Percentiles rank a stretch among this genome's conserved stretches.
Conservation (phyloP, 495 filamentous ascomycete species). For the Physcia stellaris region DNA sequence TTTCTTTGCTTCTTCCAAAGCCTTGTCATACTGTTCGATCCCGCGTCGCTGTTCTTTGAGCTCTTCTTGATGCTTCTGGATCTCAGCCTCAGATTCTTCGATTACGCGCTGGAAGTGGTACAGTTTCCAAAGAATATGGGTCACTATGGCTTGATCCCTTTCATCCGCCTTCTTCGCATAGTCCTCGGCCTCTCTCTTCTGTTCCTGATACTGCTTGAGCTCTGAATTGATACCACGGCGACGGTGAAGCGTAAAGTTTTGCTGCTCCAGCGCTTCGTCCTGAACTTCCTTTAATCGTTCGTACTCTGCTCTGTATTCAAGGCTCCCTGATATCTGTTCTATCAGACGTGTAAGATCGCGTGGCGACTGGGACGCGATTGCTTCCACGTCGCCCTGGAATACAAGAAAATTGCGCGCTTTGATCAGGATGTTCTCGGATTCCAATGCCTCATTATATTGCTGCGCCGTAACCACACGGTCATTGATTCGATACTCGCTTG, state of each 20-base stretch:
- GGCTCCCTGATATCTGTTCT: conserved; percentile 91
- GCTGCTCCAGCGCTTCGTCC: conserved; percentile 77
- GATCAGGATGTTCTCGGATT: conserved; percentile 91
- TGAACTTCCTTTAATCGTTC: conserved; percentile 74
- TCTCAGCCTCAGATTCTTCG: conserved; percentile 79
- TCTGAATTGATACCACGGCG: conserved; percentile 93
- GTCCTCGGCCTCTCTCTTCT: conserved; percentile 90
- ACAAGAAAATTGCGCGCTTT: conserved; percentile 97
- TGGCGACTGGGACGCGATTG: conserved; percentile 89
- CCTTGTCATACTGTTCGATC: conserved; percentile 71
- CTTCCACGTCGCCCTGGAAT: conserved; percentile 96
- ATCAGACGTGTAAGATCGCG: conserved; percentile 90
- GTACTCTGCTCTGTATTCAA: conserved; percentile 93
- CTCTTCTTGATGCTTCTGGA: conserved; percentile 89
- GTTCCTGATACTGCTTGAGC: conserved; percentile 92
- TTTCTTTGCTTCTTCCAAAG: conserved; percentile 73
- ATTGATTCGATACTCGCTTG: conserved; percentile 95
- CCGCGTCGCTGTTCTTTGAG: conserved; percentile 84
- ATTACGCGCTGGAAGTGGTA: conserved; percentile 91
- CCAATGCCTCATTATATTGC: conserved; percentile 87
- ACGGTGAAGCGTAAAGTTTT: conserved; percentile 71
- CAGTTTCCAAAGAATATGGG: conserved; percentile 91
- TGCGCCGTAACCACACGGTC: conserved; percentile 74
- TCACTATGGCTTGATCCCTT: conserved; percentile 82
- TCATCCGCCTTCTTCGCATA: conserved; percentile 80